Base-by-base conservation (phyloP, 2,329 filamentous ascomycete species). In the Coccinonectria pachysandricola region DNA sequence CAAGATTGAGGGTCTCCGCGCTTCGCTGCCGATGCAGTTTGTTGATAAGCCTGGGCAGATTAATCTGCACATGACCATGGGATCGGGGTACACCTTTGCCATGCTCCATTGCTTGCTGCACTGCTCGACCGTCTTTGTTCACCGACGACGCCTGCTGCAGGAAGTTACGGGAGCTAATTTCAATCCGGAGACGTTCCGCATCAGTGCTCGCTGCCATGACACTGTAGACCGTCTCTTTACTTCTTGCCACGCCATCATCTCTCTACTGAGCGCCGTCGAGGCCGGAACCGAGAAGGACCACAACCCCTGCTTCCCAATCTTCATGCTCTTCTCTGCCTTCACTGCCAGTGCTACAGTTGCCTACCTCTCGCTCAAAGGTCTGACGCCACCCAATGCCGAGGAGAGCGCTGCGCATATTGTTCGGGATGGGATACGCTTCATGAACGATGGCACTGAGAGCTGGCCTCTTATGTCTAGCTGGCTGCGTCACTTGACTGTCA, bases 241-340 rank as follows among this genome's bases (percentile, higher is more conserved):
- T 6, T 67, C 71, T 4, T 73, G 68, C 35, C 71, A 75, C 40
- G 66, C 61, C 46, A 71, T 71, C 33, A 66, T 73, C 24, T 61
- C 64, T 5, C 61, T 73, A 28, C 55, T 75, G 12, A 57, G 62
- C 4, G 64, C 69, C 2, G 62, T 75, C 3, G 70, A 75, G 48
- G 50, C 59, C 8, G 68, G 68, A 7, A 57, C 63, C 2, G 69
- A 75, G 27, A 74, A 74, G 53, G 68, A 74, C 28, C 57, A 60
- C 13, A 58, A 65, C n/a, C 56, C 68, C n/a, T 72, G 65, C 49
- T 71, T 74, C 50, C 71, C 71, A 19, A 69, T 75, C 28, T 71
- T 73, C 35, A 75, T 75, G 71, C 56, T 75, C 8, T 75, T 75
- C 46, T 68, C 70, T 0, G 65, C 69, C 26, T 75, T 75, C 35